phyloP scores from a whole-genome alignment of 2,329 filamentous ascomycete genomes.

The Phialophora verrucosa region DNA sequence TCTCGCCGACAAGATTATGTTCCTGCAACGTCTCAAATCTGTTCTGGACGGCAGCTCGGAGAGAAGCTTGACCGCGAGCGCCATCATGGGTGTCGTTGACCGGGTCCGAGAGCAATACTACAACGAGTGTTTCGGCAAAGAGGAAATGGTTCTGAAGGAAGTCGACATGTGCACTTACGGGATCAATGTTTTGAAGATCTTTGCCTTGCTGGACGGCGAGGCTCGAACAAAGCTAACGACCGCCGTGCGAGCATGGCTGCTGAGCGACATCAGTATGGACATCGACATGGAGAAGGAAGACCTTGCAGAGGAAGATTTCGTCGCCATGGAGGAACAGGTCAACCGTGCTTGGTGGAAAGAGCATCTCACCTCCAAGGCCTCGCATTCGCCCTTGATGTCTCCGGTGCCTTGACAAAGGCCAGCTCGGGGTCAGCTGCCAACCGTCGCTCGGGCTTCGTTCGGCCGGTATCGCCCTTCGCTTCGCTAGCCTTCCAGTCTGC shows the following conservation, averaged over 20 bases:
- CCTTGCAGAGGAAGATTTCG: slow-evolving; percentile 8
- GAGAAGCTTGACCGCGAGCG: neutral
- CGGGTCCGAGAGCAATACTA: slow-evolving; percentile 18
- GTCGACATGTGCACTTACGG: slow-evolving; percentile 17
- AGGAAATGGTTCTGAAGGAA: slow-evolving; percentile 17
- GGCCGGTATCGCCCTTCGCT: neutral
- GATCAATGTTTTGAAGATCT: slow-evolving; percentile 17
- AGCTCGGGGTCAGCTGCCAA: neutral
- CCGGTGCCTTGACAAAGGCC: neutral
- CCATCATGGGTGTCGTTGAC: slow-evolving; percentile 11
- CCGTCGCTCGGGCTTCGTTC: neutral
- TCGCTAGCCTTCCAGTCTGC: neutral
- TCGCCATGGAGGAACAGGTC: slow-evolving; percentile 16
- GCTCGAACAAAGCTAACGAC: slow-evolving; percentile 9
- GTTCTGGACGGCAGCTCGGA: slow-evolving; percentile 14
- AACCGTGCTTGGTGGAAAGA: slow-evolving; percentile 13
- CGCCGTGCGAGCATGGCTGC: slow-evolving; percentile 15
- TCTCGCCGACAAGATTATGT: slow-evolving; percentile 14
- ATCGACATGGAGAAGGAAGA: slow-evolving; percentile 12
- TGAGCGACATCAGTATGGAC: slow-evolving; percentile 20
- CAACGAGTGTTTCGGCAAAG: slow-evolving; percentile 16
- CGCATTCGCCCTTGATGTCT: slow-evolving; percentile 1
- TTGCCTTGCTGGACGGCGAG: slow-evolving; percentile 5
- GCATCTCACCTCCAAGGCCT: slow-evolving; percentile 6
- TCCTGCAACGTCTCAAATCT: slow-evolving; percentile 14